These are phyloP conservation scores for Rhododendron henanense DNA, from an alignment of 148 eudicot species.

Conservation along the genomic window DNA sequence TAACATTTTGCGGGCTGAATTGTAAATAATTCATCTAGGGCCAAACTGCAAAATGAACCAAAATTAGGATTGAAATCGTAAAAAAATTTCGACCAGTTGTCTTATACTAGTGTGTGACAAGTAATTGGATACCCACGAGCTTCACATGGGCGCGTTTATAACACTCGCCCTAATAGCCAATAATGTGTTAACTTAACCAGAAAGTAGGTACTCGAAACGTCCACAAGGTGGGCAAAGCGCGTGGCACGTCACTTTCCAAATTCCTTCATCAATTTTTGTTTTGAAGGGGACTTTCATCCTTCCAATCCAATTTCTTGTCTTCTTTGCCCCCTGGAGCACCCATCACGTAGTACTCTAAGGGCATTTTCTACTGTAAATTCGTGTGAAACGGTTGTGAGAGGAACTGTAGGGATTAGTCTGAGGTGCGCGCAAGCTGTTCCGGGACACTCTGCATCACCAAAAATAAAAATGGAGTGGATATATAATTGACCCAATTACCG, in stretches of 20 bases:
- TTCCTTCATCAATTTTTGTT: neutral
- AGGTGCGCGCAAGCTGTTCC: too few relatives aligned
- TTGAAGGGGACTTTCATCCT: neutral
- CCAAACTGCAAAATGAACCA: neutral
- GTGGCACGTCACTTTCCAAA: neutral
- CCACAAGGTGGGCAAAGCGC: neutral
- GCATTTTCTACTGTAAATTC: too few relatives aligned
- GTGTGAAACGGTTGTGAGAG: too few relatives aligned
- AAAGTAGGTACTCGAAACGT: neutral
- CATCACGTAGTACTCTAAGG: too few relatives aligned
- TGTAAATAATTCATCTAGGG: neutral
- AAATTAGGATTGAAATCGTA: neutral
- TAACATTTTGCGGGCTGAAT: neutral
- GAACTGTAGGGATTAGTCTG: too few relatives aligned
- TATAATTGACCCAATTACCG: neutral
- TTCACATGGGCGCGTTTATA: neutral
- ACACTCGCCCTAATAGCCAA: neutral
- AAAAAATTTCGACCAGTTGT: conserved; percentile 5
- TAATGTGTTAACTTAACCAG: neutral
- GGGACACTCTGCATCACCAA: too few relatives aligned
- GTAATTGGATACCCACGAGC: neutral
- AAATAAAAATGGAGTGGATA: neutral
- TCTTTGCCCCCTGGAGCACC: neutral
- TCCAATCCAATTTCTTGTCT: neutral
- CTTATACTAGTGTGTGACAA: neutral